A percentile compares a stretch with the other conserved stretches of the same genome.
phyloP scores from a whole-genome alignment of 192 early-diverging fungal species.

The Phycomyces nitens region DNA sequence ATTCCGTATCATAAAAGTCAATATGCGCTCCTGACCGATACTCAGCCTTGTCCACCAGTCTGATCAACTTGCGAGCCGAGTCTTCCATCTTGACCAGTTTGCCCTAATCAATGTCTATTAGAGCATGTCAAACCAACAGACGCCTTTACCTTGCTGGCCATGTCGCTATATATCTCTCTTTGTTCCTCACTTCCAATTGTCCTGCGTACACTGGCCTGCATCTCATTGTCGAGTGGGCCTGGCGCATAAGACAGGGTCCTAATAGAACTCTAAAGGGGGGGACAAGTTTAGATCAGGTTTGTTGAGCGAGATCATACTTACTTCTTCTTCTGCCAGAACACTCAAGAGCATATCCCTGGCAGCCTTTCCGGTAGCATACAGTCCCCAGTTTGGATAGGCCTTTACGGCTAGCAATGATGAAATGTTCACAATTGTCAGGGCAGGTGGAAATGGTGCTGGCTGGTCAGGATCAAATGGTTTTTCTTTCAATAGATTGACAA shows the following conservation, averaged over 20 bases:
- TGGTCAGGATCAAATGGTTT: slow-evolving; percentile 9
- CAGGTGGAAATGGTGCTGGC: slow-evolving; percentile 8
- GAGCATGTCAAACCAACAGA: too few species aligned
- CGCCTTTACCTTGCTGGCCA: slow-evolving; percentile 56
- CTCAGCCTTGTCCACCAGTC: slow-evolving; percentile 52
- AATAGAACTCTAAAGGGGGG: background rate
- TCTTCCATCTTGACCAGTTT: slow-evolving; percentile 66
- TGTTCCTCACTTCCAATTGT: slow-evolving; percentile 66
- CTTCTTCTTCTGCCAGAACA: slow-evolving; percentile 69
- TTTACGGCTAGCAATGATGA: slow-evolving; percentile 74
- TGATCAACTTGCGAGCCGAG: slow-evolving; percentile 60
- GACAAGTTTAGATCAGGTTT: background rate
- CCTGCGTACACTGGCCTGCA: slow-evolving; percentile 72
- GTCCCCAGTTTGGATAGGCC: slow-evolving; percentile 74
- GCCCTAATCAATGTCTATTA: slow-evolving; percentile 23
- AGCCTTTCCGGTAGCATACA: slow-evolving; percentile 79
- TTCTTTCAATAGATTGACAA: slow-evolving; percentile 37
- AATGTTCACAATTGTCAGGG: slow-evolving; percentile 65
- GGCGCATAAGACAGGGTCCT: slow-evolving; percentile 79
- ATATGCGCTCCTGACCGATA: slow-evolving; percentile 66
- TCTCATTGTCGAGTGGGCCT: slow-evolving; percentile 81
- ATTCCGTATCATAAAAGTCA: slow-evolving; percentile 61
- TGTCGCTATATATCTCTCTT: slow-evolving; percentile 52
- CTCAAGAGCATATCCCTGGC: slow-evolving; percentile 75
- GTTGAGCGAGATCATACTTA: slow-evolving; percentile 42